Conservation (phyloP, 805 yeast genomes). For the Lipomyces mesembrius region DNA sequence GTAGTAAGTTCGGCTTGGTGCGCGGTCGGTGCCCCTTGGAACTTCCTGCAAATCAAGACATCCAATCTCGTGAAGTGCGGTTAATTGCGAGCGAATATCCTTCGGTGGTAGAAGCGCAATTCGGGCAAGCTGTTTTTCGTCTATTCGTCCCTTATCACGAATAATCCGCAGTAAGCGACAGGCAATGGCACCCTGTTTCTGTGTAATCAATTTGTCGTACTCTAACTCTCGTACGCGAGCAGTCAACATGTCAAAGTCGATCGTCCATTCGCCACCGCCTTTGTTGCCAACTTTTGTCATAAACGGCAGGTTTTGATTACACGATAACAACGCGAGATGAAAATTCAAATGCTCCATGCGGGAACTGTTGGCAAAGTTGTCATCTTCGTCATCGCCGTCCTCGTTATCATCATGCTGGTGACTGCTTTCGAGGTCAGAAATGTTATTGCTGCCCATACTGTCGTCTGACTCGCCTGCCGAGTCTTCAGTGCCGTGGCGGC, state of each 20-base stretch:
- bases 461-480: constrained; percentile 3
- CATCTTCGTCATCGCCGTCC: constrained; percentile 40
- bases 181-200: constrained; percentile 54
- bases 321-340: constrained; percentile 71
- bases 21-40: constrained; percentile 88
- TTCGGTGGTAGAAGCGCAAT: constrained; percentile 76
- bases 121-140: constrained; percentile 76
- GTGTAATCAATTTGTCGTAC: constrained; percentile 46
- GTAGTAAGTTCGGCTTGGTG: constrained; percentile 85
- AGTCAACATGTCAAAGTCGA: constrained; percentile 45
- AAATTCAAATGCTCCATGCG: constrained; percentile 22
- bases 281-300: constrained; percentile 58
- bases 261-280: constrained; percentile 55
- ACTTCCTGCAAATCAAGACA: constrained; percentile 89
- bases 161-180: constrained; percentile 79
- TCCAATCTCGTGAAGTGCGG: constrained; percentile 68
- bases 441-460: not conserved
- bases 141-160: constrained; percentile 68
- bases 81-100: constrained; percentile 72
- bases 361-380: constrained; percentile 15
- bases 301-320: constrained; percentile 59
- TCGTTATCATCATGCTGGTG: constrained; percentile 39
- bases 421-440: constrained; percentile 14
- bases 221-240: constrained; percentile 42
- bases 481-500: constrained; percentile 41